These are phyloP conservation scores for Penicillium atrosanguineum DNA, from an alignment of 495 filamentous ascomycete genomes.

Conservation along the genomic window DNA sequence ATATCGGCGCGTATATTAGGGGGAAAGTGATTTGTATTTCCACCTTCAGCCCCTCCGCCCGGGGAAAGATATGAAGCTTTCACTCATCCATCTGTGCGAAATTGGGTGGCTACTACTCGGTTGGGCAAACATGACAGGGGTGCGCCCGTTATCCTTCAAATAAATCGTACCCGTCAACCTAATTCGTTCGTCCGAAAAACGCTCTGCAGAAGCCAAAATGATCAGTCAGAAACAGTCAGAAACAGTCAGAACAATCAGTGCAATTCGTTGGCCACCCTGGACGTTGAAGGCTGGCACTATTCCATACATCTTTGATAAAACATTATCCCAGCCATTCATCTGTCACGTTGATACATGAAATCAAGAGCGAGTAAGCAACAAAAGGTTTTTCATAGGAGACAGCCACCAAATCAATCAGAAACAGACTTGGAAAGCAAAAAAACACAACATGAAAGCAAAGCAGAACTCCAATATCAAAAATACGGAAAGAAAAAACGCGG, in stretches of 20 bases:
- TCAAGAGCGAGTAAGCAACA: not conserved
- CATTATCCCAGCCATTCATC: slow-evolving; percentile 1
- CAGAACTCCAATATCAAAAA: not conserved
- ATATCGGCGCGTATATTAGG: too few relatives aligned
- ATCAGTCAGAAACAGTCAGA: not conserved
- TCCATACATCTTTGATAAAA: slow-evolving; percentile 5
- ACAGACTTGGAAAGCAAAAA: not conserved
- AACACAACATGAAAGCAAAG: not conserved
- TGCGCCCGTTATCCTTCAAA: not conserved
- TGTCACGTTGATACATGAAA: not conserved
- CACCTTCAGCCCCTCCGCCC: too few relatives aligned
- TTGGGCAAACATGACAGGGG: too few relatives aligned
- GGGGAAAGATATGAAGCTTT: too few relatives aligned
- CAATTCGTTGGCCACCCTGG: not conserved
- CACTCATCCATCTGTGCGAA: too few relatives aligned
- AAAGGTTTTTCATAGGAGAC: not conserved
- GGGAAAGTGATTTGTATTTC: too few relatives aligned
- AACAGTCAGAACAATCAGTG: not conserved
- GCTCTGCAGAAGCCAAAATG: not conserved
- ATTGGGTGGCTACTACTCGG: too few relatives aligned
- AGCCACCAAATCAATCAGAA: not conserved
- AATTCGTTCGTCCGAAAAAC: not conserved
- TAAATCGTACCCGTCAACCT: not conserved
- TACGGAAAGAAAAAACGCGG: not conserved
- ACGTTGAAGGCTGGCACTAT: not conserved